phyloP scores from a whole-genome alignment of 768 basidiomycete genomes.

The Heimioporus sp. region DNA sequence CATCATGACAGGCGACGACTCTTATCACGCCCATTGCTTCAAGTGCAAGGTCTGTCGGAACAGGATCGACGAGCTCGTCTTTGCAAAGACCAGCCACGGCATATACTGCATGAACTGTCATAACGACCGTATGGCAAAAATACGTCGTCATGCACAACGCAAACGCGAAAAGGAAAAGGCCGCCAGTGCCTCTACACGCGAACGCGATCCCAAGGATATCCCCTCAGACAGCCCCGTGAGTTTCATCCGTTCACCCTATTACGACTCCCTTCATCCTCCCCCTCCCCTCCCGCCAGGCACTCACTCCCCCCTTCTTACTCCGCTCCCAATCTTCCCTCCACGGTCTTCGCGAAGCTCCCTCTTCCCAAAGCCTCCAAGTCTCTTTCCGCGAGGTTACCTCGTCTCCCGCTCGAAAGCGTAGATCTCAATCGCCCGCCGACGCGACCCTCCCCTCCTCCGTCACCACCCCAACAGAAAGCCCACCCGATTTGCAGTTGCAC shows the following conservation, averaged over 20 bases:
- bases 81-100: constrained; percentile 96
- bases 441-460: constrained; percentile 3
- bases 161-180: constrained; percentile 64
- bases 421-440: constrained; percentile 15
- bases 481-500: neutral
- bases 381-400: constrained; percentile 8
- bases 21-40: constrained; percentile 98
- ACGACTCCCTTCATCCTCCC: too few species aligned
- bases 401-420: constrained; percentile 3
- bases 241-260: neutral
- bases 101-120: constrained; percentile 99
- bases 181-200: constrained; percentile 22
- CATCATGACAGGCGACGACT: constrained; percentile 99
- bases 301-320: constrained; percentile 13
- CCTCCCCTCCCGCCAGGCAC: neutral
- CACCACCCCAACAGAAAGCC: constrained; percentile 20
- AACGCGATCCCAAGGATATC: constrained; percentile 20
- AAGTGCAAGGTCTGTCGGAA: constrained; percentile 94
- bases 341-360: constrained; percentile 26
- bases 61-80: constrained; percentile 96
- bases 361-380: constrained; percentile 17
- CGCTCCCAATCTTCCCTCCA: constrained; percentile 21
- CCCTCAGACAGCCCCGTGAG: constrained; percentile 45
- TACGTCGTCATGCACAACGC: constrained; percentile 87
- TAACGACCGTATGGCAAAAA: constrained; percentile 94